Conservation (phyloP, 176 grass and related monocot genomes). For the Olyra latifolia region DNA sequence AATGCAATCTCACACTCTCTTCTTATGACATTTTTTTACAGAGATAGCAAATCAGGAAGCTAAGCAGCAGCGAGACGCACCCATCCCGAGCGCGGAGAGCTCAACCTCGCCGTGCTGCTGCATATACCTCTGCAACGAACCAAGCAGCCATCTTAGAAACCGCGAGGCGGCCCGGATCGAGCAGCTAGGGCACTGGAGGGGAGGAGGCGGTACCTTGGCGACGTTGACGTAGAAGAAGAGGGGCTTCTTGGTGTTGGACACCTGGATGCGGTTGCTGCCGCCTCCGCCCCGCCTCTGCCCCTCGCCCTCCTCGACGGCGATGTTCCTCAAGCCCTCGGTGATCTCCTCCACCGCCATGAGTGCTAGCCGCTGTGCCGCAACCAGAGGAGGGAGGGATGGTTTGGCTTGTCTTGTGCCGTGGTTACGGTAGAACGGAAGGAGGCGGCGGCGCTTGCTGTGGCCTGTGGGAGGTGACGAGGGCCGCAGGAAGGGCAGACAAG, state of each 20-base stretch:
- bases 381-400: background rate
- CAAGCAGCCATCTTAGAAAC: background rate
- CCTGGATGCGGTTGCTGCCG: slow-evolving; percentile 85
- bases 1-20: background rate
- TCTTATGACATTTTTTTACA: too few relatives aligned
- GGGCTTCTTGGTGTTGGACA: slow-evolving; percentile 93
- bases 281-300: slow-evolving; percentile 31
- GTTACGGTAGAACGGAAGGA: background rate
- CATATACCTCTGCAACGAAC: slow-evolving; percentile 77
- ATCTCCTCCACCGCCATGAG: slow-evolving; percentile 62
- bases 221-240: slow-evolving; percentile 98
- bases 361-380: background rate
- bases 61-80: slow-evolving; percentile 24
- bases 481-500: background rate
- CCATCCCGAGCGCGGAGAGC: slow-evolving; percentile 95
- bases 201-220: slow-evolving; percentile 59
- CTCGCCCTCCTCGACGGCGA: slow-evolving; percentile 38
- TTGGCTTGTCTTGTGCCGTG: too few relatives aligned
- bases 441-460: background rate
- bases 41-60: background rate
- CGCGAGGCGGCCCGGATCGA: background rate
- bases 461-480: background rate
- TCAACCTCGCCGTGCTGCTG: slow-evolving; percentile 87
- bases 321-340: slow-evolving; percentile 64
- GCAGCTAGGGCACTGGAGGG: background rate